Conservation (phyloP, 495 filamentous ascomycete genomes). For the Cladorrhinum samala region DNA sequence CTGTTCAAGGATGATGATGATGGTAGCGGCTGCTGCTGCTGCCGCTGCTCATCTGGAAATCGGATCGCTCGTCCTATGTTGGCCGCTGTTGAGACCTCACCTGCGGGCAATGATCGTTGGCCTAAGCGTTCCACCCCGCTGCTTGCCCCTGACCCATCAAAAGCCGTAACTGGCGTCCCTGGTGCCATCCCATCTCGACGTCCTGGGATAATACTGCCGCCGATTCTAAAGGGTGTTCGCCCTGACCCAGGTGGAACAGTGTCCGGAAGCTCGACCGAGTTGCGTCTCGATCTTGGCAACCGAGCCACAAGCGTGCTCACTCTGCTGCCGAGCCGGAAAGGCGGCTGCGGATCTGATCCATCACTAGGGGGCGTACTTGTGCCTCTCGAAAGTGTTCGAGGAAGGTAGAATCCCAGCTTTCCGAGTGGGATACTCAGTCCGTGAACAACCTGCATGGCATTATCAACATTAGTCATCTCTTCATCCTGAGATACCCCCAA, state of each 20-base stretch:
- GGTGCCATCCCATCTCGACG: neutral
- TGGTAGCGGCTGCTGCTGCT: neutral
- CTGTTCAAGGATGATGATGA: too few species aligned
- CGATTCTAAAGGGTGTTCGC: conserved; percentile 47
- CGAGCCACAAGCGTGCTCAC: conserved; percentile 25
- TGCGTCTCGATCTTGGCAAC: conserved; percentile 13
- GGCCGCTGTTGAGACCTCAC: neutral
- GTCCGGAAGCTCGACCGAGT: conserved; percentile 15
- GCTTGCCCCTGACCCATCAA: neutral
- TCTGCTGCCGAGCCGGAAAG: conserved; percentile 22
- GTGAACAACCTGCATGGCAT: conserved; percentile 60
- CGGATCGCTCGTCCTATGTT: neutral
- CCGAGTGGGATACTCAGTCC: conserved; percentile 79
- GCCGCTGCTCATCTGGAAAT: neutral
- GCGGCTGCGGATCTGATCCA: conserved; percentile 8
- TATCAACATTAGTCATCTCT: neutral
- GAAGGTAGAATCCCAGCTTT: conserved; percentile 74
- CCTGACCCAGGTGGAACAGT: conserved; percentile 16
- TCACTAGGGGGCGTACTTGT: conserved; percentile 10
- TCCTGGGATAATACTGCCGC: conserved; percentile 23
- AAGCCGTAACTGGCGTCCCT: neutral
- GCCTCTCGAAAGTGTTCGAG: conserved; percentile 63
- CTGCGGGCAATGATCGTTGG: neutral
- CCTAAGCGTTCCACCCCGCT: neutral
- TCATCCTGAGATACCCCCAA: neutral